Evolutionary conservation across 2,329 filamentous ascomycete species (phyloP), one percentile per base, ranked within the genome.

Genomic region (Cordyceps pruinosa): DNA sequence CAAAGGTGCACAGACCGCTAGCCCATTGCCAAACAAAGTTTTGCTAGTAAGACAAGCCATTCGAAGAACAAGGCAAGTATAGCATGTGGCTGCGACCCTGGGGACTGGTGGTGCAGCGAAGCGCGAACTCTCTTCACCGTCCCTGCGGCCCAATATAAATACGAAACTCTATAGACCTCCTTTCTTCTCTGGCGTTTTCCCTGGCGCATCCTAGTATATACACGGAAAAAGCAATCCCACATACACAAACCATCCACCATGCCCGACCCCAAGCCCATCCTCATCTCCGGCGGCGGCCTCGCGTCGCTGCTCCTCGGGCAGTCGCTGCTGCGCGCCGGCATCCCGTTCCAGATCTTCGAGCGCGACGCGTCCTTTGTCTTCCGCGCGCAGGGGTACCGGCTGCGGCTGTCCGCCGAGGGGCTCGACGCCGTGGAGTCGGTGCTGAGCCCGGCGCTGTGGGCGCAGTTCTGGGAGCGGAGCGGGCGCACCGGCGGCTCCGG

Each of bases 311-410:
- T 77, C 0, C 66, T 78, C 1, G 76, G 72, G 0, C 75, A 75
- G 45, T 73, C 74, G 8, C 70, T 78, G 1, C 72, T 68, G 2
- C 65, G 60, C 2, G 68, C 72, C 46, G 65, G 66, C 0, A 76
- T 80, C n/a, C 73, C 76, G 1, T 84, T 81, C 66, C 71, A 66
- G 37, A 76, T 85, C 44, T 84, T 79, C 63, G 82, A 86, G 68
- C 79, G 79, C 42, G 79, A 83, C 59, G 60, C 66, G 0, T 76
- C 74, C 0, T 70, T 78, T 47, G 59, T 64, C 1, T 84, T 82
- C 62, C 82, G 84, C 45, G 82, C 78, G 0, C 84, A 87, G 64
- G 84, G 84, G 0, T 86, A 87, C 68, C 71, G 83, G 2, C 71
- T 86, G 7, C 79, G 83, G 13, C 73, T 86, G 2, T 84, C 81